Base-by-base conservation (phyloP, 352 stramenopile genomes). In the Pythium folliculosum region DNA sequence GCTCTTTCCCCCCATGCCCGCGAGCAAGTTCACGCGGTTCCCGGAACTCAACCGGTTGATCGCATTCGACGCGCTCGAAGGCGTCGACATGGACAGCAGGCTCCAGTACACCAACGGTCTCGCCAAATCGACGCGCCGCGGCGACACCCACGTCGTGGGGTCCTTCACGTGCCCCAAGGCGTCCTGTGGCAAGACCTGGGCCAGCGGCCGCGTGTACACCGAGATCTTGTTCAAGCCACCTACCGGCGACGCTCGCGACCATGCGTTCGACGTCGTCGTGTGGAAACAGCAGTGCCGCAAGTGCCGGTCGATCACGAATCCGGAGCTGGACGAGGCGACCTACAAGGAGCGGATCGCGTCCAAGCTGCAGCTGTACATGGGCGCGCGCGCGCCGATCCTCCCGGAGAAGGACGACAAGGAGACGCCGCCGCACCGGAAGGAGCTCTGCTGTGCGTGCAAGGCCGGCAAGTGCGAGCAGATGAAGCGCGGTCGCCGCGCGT, bases 241-340 rank as follows among this genome's bases (percentile, higher is more conserved):
- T 19, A 47, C 53, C 43, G 5, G 17, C n/a, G 2, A 30, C 21
- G 45, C n/a, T 10, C 43, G 27, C 37, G n/a, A 25, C 22, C 43
- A 65, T 22, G 47, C n/a, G 21, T 77, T 77, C 21, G 59, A 77
- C 38, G 63, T 57, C 3, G 9, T 70, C 23, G 59, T 75, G 48
- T 77, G 71, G 71, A 72, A 50, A 38, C 71, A 77, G 30, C 38
- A 60, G 30, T 77, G 63, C 51, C 48, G 56, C 38, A 32, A 38
- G 12, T 75, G 71, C 54, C 44, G 61, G 27, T n/a, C n/a, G 2
- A 54, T 72, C 32, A 38, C 62, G 16, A 55, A 51, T n/a, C 48
- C 62, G 23, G 38, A 66, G 9, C 23, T 77, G 1, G 67, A 75
- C 22, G 47, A 61, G 12, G 49, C 47, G 7, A 56, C 32, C 40